A percentile compares a stretch with the other conserved stretches of the same genome.
These are phyloP conservation scores for Apiospora saccharicola DNA, from an alignment of 2,329 filamentous ascomycete species.

Conservation along the genomic window DNA sequence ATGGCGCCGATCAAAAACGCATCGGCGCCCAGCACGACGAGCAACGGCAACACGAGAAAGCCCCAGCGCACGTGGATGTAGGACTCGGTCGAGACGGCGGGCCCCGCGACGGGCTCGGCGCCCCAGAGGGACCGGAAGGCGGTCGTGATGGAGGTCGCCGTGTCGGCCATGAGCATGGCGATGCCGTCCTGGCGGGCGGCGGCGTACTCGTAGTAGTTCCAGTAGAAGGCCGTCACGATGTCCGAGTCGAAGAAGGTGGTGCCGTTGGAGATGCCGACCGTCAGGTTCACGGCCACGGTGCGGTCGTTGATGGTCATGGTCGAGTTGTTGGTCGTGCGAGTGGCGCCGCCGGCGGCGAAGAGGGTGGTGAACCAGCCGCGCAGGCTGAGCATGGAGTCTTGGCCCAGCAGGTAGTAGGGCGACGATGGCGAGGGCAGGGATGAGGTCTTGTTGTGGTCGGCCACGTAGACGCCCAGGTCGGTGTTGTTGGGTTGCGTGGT, in stretches of 20 bases:
- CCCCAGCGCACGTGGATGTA: constrained; percentile 47
- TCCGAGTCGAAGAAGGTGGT: constrained; percentile 46
- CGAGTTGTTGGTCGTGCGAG: constrained; percentile 35
- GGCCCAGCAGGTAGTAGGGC: constrained; percentile 35
- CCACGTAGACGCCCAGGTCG: constrained; percentile 35
- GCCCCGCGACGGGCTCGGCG: constrained; percentile 39
- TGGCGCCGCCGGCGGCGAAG: constrained; percentile 41
- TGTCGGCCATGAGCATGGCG: constrained; percentile 44
- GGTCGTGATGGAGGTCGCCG: constrained; percentile 45
- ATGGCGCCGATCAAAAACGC: constrained; percentile 41
- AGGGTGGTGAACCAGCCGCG: constrained; percentile 42
- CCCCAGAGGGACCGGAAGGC: constrained; percentile 42
- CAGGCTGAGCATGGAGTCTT: constrained; percentile 41
- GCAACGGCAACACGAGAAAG: constrained; percentile 43
- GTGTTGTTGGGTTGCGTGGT: constrained; percentile 28
- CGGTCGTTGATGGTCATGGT: constrained; percentile 39
- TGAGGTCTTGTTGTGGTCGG: constrained; percentile 27
- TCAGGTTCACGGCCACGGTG: constrained; percentile 42
- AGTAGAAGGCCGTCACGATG: constrained; percentile 49
- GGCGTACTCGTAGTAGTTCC: constrained; percentile 48
- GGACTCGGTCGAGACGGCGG: constrained; percentile 39
- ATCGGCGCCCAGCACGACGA: constrained; percentile 40
- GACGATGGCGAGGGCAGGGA: background rate
- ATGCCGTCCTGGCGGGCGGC: constrained; percentile 35
- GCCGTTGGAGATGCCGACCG: constrained; percentile 43